A percentile compares a stretch with the other conserved stretches of the same genome.
phyloP scores from a whole-genome alignment of 495 filamentous ascomycete species.

The Saxophila tyrrhenica region DNA sequence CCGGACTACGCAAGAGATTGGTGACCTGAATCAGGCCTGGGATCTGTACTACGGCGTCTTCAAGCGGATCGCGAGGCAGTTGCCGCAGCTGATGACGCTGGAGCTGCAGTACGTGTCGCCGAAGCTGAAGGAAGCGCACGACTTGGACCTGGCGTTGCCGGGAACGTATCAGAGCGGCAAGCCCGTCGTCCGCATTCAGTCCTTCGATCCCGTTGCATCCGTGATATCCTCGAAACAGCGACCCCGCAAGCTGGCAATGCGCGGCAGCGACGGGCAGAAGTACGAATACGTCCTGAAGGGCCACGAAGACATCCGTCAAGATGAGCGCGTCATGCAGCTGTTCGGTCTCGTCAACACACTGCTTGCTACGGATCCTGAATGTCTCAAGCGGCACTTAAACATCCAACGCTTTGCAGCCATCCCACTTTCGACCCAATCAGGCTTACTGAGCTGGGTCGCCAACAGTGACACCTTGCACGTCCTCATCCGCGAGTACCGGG shows the following conservation, averaged over 20 bases:
- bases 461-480: slow-evolving; percentile 96
- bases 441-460: slow-evolving; percentile 91
- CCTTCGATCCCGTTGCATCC: slow-evolving; percentile 75
- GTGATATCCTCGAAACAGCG: slow-evolving; percentile 97
- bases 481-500: slow-evolving; percentile 91
- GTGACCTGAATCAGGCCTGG: slow-evolving; percentile 95
- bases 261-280: slow-evolving; percentile 72
- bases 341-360: slow-evolving; percentile 95
- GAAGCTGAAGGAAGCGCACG: slow-evolving; percentile 65
- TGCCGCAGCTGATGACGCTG: slow-evolving; percentile 81
- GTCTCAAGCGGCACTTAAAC: slow-evolving; percentile 89
- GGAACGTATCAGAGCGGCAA: slow-evolving; percentile 88
- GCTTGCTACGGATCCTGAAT: slow-evolving; percentile 82
- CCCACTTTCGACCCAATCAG: slow-evolving; percentile 89
- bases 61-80: slow-evolving; percentile 85
- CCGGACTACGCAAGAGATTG: slow-evolving; percentile 70
- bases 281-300: slow-evolving; percentile 90
- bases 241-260: slow-evolving; percentile 76
- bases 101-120: slow-evolving; percentile 95
- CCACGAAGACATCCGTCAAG: slow-evolving; percentile 96
- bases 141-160: slow-evolving; percentile 84
- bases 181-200: slow-evolving; percentile 71
- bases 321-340: slow-evolving; percentile 98
- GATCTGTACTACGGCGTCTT: slow-evolving; percentile 97
- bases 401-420: slow-evolving; percentile 93